These are phyloP conservation scores for Podila epicladia DNA, from an alignment of 192 early-diverging fungal species.

Conservation along the genomic window DNA sequence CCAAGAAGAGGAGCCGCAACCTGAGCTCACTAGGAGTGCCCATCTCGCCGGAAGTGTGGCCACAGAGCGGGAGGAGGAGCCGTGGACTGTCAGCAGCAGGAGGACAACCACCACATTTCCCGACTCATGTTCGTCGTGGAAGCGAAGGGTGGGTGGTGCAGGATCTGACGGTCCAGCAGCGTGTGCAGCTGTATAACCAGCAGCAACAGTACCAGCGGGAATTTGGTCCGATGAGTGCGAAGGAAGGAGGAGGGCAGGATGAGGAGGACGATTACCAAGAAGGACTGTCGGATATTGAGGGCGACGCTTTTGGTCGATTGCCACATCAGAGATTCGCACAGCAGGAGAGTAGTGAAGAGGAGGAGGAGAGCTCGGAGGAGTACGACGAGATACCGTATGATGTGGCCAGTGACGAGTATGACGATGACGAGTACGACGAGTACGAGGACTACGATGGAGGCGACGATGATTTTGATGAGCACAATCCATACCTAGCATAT, in stretches of 20 bases:
- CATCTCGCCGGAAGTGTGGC: background rate
- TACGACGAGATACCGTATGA: constrained; percentile 37
- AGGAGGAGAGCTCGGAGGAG: constrained; percentile 12
- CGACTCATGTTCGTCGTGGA: constrained; percentile 48
- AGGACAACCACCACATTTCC: constrained; percentile 8
- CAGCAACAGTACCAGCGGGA: constrained; percentile 51
- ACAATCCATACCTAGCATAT: constrained; percentile 37
- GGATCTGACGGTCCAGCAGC: constrained; percentile 49
- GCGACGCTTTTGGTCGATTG: constrained; percentile 12
- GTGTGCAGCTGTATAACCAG: constrained; percentile 53
- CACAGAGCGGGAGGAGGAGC: background rate
- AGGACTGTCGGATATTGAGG: constrained; percentile 44
- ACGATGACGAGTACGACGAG: constrained; percentile 24
- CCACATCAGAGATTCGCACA: background rate
- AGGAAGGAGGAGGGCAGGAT: constrained; percentile 7
- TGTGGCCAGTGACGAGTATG: constrained; percentile 43
- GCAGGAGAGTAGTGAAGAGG: constrained; percentile 1
- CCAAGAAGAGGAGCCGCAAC: constrained; percentile 2
- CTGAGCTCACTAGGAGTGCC: constrained; percentile 21
- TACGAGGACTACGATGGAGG: background rate
- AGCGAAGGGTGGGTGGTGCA: constrained; percentile 53
- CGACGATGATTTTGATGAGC: constrained; percentile 22
- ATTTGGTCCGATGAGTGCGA: constrained; percentile 23
- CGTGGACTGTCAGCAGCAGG: background rate
- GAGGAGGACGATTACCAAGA: constrained; percentile 34